phyloP scores from a whole-genome alignment of 441 rosid species.

The Erodium trifolium region DNA sequence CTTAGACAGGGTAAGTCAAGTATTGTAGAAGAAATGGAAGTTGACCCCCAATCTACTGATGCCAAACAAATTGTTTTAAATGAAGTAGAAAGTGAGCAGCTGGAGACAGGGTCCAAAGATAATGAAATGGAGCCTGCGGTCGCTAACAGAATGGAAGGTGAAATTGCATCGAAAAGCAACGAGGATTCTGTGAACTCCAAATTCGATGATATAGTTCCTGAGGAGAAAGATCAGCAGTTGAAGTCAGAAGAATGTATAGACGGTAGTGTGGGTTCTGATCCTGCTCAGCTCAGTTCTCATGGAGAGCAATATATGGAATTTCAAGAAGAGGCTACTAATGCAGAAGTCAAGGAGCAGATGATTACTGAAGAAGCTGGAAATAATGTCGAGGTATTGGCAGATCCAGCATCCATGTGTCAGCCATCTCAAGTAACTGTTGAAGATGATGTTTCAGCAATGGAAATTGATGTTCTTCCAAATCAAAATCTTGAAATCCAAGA shows the following conservation, averaged over 20 bases:
- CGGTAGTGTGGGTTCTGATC: slow-evolving; percentile 8
- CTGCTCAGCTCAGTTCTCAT: background rate
- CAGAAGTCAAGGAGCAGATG: background rate
- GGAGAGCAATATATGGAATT: background rate
- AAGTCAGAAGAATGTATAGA: slow-evolving; percentile 10
- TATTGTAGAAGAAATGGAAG: background rate
- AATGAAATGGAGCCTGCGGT: background rate
- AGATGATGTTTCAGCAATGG: slow-evolving; percentile 14
- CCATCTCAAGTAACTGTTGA: background rate
- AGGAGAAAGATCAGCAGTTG: slow-evolving; percentile 1
- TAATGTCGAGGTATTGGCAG: background rate
- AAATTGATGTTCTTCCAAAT: slow-evolving; percentile 4
- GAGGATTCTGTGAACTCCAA: background rate
- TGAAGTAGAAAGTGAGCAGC: background rate
- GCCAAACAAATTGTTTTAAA: background rate
- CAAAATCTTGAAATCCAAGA: slow-evolving; percentile 9
- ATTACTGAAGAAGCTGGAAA: background rate
- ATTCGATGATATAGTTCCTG: background rate
- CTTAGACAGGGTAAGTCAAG: background rate
- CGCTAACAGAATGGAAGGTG: background rate
- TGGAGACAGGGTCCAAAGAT: background rate
- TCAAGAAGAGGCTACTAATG: background rate
- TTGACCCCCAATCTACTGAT: background rate
- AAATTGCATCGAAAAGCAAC: background rate
- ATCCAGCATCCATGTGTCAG: background rate